phyloP scores from a whole-genome alignment of 2,329 filamentous ascomycete genomes.

The Nothophaeocryptopus gaeumannii region DNA sequence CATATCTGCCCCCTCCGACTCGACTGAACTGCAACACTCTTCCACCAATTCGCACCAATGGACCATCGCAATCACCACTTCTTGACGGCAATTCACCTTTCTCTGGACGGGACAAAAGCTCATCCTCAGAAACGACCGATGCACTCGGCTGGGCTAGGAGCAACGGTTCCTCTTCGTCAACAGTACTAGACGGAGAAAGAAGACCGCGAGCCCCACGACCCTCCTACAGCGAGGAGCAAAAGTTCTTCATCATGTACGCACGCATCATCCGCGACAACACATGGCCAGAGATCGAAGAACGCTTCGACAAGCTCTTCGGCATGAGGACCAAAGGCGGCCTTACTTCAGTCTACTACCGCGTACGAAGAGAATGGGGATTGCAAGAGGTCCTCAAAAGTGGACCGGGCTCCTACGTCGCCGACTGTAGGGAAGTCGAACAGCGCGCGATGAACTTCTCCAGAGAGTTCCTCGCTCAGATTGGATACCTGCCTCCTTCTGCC shows the following conservation, averaged over 20 bases:
- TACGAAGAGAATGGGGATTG: conserved; percentile 34
- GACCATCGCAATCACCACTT: neutral
- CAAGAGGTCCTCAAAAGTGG: conserved; percentile 33
- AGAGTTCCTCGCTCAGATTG: conserved; percentile 31
- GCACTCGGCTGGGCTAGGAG: too few relatives aligned
- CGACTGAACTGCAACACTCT: too few relatives aligned
- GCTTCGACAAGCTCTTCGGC: conserved; percentile 26
- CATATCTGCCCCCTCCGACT: neutral
- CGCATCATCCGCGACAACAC: conserved; percentile 30
- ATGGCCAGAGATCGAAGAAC: conserved; percentile 32
- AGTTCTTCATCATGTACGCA: conserved; percentile 35
- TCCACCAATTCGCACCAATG: too few relatives aligned
- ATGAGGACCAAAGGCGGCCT: conserved; percentile 32
- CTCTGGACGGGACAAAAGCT: neutral
- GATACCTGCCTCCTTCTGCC: conserved; percentile 22
- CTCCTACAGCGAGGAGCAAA: conserved; percentile 36
- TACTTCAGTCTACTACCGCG: conserved; percentile 36
- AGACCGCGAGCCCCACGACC: conserved; percentile 29
- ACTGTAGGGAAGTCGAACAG: conserved; percentile 27
- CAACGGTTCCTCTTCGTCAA: too few relatives aligned
- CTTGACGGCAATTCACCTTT: neutral
- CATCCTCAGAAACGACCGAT: neutral
- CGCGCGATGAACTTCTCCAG: conserved; percentile 29
- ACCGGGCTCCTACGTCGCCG: conserved; percentile 25
- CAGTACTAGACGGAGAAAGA: conserved; percentile 2